Base-by-base conservation (phyloP, 2,329 filamentous ascomycete genomes). In the Sclerotinia borealis region DNA sequence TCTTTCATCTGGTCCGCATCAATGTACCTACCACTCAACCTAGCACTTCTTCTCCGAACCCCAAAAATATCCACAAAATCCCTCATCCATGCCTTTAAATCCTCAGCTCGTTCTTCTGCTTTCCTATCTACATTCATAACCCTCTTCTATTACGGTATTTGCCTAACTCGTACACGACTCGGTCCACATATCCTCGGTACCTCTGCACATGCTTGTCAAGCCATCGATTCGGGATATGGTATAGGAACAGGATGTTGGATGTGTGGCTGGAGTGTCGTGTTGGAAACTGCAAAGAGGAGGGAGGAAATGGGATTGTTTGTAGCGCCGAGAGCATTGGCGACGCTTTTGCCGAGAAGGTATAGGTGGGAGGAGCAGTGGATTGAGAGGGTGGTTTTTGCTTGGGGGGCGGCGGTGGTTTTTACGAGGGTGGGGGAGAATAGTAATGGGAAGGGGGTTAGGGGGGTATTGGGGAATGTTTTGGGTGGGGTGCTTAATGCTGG, bases 111-210 rank as follows among this genome's bases (percentile, higher is more conserved):
- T 37, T 93, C 90, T 6, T 92, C 91, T 0, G 81, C 88, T 0
- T 95, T 96, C 73, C 81, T 96, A 1, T 90, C 86, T 3, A 78
- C 85, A 0, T 96, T 93, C 75, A 89, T 96, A 68, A 80, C 85
- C 1, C 77, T 92, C 13, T 95, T 93, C 74, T 96, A 93, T 78
- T 96, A 96, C 73, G 87, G 89, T 34, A 89, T 96, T 4, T 96
- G 92, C 73, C 83, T 96, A 0, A 81, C 85, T 7, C 84, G 92
- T 50, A 92, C 87, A 1, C 82, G 90, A 36, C 65, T 95, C 8
- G 91, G 91, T 0, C 92, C 92, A 0, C 83, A 74, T 39, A 27
- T 93, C 15, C 77, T 93, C 29, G 83, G 85, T n/a, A 78, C 73
- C 22, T 80, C 84, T 65, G 75, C 74, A 0, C 68, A 73, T 1